These are phyloP conservation scores for Gnomoniopsis sp. DNA, from an alignment of 2,329 filamentous ascomycete species.

Conservation along the genomic window DNA sequence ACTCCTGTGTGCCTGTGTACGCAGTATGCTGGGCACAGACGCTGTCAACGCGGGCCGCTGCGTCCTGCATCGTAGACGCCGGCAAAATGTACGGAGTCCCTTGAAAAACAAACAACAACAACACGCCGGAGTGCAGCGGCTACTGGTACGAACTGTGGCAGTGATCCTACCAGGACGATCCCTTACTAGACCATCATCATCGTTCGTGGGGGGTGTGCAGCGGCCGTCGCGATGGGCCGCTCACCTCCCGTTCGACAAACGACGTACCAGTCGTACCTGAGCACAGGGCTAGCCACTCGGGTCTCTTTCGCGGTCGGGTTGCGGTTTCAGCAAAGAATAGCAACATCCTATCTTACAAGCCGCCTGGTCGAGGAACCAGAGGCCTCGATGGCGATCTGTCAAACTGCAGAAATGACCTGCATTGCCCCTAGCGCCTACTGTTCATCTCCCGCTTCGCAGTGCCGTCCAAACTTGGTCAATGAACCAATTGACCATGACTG, in stretches of 20 bases:
- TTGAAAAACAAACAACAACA: not conserved
- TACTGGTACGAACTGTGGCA: not conserved
- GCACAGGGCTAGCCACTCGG: constrained; percentile 12
- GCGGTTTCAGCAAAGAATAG: constrained; percentile 28
- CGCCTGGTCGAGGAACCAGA: constrained; percentile 9
- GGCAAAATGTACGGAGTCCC: not conserved
- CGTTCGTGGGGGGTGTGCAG: constrained; percentile 12
- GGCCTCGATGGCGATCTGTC: constrained; percentile 3
- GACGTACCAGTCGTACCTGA: constrained; percentile 9
- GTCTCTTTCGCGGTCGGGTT: constrained; percentile 21
- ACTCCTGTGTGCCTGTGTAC: constrained; percentile 1
- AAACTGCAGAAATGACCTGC: constrained; percentile 5
- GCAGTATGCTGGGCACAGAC: constrained; percentile 8
- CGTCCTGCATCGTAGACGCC: not conserved
- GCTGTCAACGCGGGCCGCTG: constrained; percentile 17
- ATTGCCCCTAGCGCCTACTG: constrained; percentile 5
- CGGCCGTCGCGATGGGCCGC: constrained; percentile 16
- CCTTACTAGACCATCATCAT: not conserved
- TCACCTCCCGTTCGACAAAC: not conserved
- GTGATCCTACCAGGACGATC: not conserved
- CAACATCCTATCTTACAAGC: constrained; percentile 17
- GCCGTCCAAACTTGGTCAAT: constrained; percentile 6
- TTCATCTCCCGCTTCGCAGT: constrained; percentile 6
- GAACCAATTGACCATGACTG: not conserved
- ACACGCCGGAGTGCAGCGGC: not conserved